Conservation (phyloP, 1,284 basidiomycete genomes). For the Cyathus olla region DNA sequence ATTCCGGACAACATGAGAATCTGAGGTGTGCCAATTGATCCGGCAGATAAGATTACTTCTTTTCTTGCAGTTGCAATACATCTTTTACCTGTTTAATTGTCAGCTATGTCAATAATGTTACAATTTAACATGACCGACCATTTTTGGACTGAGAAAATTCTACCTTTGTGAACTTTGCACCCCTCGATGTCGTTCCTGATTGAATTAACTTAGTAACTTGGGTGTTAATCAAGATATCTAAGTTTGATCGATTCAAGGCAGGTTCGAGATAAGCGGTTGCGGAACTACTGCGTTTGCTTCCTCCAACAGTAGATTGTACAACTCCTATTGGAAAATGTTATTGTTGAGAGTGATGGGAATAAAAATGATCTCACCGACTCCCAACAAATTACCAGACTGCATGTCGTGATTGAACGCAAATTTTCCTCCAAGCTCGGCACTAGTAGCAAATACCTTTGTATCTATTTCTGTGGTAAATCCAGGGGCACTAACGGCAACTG, state of each 20-base stretch:
- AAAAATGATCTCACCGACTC: constrained; percentile 36
- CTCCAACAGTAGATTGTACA: constrained; percentile 29
- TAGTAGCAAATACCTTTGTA: neutral
- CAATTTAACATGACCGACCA: neutral
- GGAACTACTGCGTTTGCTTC: constrained; percentile 27
- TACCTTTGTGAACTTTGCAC: constrained; percentile 31
- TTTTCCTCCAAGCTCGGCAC: neutral
- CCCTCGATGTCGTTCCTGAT: constrained; percentile 10
- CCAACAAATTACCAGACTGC: constrained; percentile 36
- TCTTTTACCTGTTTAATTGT: neutral
- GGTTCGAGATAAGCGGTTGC: constrained; percentile 41
- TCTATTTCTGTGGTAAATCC: neutral
- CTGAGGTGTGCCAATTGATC: constrained; percentile 10
- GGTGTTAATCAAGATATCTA: constrained; percentile 40
- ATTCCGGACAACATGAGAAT: constrained; percentile 15
- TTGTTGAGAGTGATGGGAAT: neutral
- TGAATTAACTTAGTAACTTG: constrained; percentile 34
- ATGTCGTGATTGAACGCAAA: neutral
- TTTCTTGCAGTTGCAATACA: constrained; percentile 5
- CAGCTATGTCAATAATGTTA: too few relatives aligned
- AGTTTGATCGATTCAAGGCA: constrained; percentile 24
- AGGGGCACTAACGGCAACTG: neutral
- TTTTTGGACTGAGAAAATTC: constrained; percentile 25
- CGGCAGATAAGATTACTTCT: constrained; percentile 13
- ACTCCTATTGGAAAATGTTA: constrained; percentile 29